Conservation (phyloP, 495 filamentous ascomycete genomes). For the Daldinia caldariorum region DNA sequence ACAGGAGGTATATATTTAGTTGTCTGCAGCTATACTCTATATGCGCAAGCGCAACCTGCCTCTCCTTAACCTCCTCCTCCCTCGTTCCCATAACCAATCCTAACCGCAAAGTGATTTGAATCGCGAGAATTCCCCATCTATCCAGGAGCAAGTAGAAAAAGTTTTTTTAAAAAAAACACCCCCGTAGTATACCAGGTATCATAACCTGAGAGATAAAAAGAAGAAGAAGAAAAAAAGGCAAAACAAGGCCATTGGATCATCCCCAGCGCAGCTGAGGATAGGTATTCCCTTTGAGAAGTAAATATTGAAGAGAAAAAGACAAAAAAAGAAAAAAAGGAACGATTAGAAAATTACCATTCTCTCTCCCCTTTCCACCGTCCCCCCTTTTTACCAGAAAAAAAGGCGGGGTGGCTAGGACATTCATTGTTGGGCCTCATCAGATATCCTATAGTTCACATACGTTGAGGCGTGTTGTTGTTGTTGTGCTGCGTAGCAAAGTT, state of each 20-base stretch:
- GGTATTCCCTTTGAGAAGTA: no score
- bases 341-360: neutral
- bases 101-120: neutral
- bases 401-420: neutral
- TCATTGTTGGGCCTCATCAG: neutral
- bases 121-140: slow-evolving; percentile 7
- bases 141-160: neutral
- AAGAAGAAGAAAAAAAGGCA: no score
- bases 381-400: neutral
- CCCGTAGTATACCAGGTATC: no score
- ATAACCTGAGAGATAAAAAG: neutral
- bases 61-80: neutral
- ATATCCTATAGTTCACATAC: neutral
- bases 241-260: neutral
- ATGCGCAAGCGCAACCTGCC: neutral
- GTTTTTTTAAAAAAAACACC: no score
- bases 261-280: neutral
- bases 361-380: neutral
- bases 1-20: neutral
- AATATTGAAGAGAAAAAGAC: no score
- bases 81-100: no score
- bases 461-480: neutral
- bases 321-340: neutral
- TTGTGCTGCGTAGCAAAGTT: neutral
- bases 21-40: no score